Evolutionary conservation across 139 green algal species (phyloP).

Genomic region (Chlamydomonas sphaeroides): DNA sequence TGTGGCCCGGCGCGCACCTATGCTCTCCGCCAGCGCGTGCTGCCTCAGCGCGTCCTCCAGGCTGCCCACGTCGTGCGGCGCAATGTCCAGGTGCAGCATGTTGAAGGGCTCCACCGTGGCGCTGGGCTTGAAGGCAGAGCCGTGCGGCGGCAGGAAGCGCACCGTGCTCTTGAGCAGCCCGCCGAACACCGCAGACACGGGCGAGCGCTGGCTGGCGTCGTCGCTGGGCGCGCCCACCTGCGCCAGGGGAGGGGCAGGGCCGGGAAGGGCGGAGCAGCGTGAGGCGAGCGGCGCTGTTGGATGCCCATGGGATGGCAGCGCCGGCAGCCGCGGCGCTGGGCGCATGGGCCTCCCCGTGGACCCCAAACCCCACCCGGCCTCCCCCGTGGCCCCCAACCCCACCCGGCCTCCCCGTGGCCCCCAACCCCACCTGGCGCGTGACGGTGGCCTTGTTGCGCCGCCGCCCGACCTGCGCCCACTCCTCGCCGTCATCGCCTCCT

Average conservation of each 20-base stretch:
- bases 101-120: constrained; percentile 79
- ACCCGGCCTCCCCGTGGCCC: not conserved
- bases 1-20: too few relatives aligned
- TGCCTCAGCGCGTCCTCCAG: constrained; percentile 68
- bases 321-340: too few relatives aligned
- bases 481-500: constrained; percentile 38
- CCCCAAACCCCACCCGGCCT: too few relatives aligned
- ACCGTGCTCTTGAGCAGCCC: constrained; percentile 34
- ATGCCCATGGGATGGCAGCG: too few relatives aligned
- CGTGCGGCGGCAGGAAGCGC: not conserved
- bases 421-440: constrained; percentile 42
- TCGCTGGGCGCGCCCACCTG: not conserved
- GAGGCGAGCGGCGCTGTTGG: too few relatives aligned
- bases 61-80: constrained; percentile 5
- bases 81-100: constrained; percentile 73
- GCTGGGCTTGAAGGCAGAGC: constrained; percentile 40
- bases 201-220: constrained; percentile 13
- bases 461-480: constrained; percentile 58
- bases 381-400: not conserved
- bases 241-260: not conserved
- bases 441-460: constrained; percentile 63
- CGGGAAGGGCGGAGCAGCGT: not conserved
- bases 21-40: constrained; percentile 49
- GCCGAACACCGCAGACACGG: constrained; percentile 52
- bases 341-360: too few relatives aligned